Evolutionary conservation across 768 basidiomycete genomes (phyloP).

Genomic region (Auricularia cornea): DNA sequence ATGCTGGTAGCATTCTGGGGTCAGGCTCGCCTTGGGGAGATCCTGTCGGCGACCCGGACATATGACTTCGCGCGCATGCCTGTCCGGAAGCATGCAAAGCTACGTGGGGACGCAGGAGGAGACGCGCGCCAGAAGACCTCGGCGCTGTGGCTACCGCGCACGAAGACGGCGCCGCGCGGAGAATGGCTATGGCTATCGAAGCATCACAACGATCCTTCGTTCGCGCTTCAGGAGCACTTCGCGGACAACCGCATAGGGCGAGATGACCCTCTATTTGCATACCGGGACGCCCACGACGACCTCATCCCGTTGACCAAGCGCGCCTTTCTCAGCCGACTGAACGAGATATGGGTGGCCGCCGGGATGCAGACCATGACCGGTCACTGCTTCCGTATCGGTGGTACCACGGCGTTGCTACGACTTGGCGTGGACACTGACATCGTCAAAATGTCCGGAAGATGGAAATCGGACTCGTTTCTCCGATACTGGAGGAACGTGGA

Average conservation of each 20-base stretch:
- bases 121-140: not conserved
- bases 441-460: not conserved
- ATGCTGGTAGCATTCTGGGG: constrained; percentile 30
- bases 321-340: not conserved
- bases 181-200: not conserved
- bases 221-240: not conserved
- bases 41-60: not conserved
- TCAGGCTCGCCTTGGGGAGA: constrained; percentile 32
- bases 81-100: not conserved
- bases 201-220: not conserved
- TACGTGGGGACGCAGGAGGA: not conserved
- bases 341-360: not conserved
- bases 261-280: not conserved
- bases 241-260: not conserved
- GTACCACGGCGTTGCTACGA: not conserved
- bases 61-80: not conserved
- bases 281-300: not conserved
- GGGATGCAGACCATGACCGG: not conserved
- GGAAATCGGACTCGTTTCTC: not conserved
- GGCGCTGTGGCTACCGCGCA: not conserved
- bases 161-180: not conserved
- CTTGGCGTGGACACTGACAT: not conserved
- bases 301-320: not conserved
- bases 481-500: not conserved
- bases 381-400: not conserved